phyloP scores from a whole-genome alignment of 495 filamentous ascomycete species.

The Tuber calosporum region DNA sequence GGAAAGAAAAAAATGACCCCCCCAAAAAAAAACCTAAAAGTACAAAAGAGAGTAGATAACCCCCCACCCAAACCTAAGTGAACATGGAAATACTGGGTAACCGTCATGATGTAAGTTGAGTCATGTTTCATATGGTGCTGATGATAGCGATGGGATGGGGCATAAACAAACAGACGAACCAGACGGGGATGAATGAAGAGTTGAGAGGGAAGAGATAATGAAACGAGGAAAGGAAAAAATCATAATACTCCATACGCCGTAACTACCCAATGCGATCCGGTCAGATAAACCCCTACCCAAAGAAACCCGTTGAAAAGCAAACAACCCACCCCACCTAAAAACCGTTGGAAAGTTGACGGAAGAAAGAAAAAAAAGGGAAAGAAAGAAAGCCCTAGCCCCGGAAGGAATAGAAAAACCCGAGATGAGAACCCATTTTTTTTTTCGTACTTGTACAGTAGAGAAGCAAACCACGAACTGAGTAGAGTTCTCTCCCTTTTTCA shows the following conservation, averaged over 20 bases:
- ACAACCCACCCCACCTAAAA: neutral
- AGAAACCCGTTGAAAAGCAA: conserved; percentile 4
- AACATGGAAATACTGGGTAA: neutral
- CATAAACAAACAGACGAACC: neutral
- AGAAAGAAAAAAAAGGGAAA: neutral
- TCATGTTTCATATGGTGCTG: neutral
- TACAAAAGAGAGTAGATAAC: neutral
- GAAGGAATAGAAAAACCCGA: neutral
- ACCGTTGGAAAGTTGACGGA: neutral
- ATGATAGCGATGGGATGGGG: neutral
- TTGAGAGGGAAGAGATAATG: neutral
- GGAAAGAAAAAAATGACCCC: too few relatives aligned
- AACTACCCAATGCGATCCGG: conserved; percentile 1
- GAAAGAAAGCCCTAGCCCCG: neutral
- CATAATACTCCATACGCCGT: neutral
- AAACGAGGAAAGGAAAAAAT: neutral
- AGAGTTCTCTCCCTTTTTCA: neutral
- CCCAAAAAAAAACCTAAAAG: neutral
- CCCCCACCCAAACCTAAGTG: neutral
- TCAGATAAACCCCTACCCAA: neutral
- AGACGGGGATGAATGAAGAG: neutral
- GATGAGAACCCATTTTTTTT: neutral
- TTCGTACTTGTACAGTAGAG: neutral
- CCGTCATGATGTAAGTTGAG: neutral
- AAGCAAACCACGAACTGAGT: neutral